Evolutionary conservation across 2,329 filamentous ascomycete genomes (phyloP), one percentile per base, ranked within the genome.

Genomic region (Paraphaeosphaeria sporulosa): DNA sequence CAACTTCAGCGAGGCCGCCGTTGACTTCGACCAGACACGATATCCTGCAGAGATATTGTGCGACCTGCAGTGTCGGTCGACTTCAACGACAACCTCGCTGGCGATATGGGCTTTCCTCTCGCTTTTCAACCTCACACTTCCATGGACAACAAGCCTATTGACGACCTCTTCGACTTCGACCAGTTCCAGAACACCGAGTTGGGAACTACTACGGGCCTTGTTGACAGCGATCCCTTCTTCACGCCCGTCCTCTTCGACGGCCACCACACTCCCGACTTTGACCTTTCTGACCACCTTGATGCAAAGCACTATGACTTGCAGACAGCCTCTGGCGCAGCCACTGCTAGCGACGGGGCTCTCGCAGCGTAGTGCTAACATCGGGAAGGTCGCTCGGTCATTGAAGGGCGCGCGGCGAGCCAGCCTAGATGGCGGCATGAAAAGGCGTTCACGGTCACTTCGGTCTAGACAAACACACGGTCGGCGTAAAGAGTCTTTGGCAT

Each of bases 31-130:
- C 87, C 83, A 88, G 95, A 95, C 94, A 97, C 95, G 97, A 97
- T 94, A 96, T 97, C 94, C 95, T 98, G 95, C 95, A 86, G 95
- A 87, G 94, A 90, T 97, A 94, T 97, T 98, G 95, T 98, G 90
- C 82, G 95, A 97, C 95, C 95, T 96, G 95, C 95, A 91, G 95
- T 99, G 95, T 98, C 95, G 88, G 90, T 94, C 91, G 90, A 87
- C 83, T 68, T 75, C 74, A 67, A 63, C 61, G 65, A 38, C 38
- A 38, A 54, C 56, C 65, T 65, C 67, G 57, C 68, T 65, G 66
- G 65, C 73, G 69, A 76, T 70, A 55, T 69, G 71, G 68, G 69
- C 70, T 67, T 76, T 73, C 64, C 72, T 77, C 71, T 69, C 70
- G 56, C 70, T 75, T 59, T 77, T 75, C 69, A 69, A 71, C 54